Evolutionary conservation across 2,329 filamentous ascomycete species (phyloP), one percentile per base, ranked within the genome.

Genomic region (Diplodia mutila): DNA sequence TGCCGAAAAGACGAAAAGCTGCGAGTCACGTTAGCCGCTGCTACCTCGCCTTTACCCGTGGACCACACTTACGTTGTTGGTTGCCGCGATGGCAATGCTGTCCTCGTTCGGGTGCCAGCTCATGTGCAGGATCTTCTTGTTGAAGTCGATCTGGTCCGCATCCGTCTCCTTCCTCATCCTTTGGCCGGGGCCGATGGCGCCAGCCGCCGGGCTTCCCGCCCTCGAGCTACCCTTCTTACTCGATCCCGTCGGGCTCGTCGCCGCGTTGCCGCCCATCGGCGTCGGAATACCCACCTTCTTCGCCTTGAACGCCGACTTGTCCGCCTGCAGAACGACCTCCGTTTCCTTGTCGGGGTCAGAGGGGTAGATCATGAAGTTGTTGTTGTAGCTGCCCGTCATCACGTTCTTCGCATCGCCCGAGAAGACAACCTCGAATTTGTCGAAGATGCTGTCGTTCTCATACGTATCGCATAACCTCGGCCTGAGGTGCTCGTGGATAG

Each of bases 281-380:
- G 94, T 98, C 49, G 95, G 95, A 61, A 99, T 92, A 70, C 95
- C 95, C 71, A 99, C 94, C 85, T 98, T 99, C 89, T 99, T 99
- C 42, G 95, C 95, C 84, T 99, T 99, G 88, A 99, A 99, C 12
- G 95, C 95, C 67, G 93, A 97, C 84, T 99, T 99, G 80, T 99
- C 95, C 48, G 95, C 95, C 80, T 99, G 95, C 67, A 99, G 84
- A 55, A 99, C 95, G 57, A 99, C 94, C 80, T 99, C 95, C 3
- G 94, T 94, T 78, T 99, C 95, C 82, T 96, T 96, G 72, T 94
- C 92, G 7, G 94, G 92, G 75, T 98, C 94, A 29, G 94, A 95
- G 4, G 95, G 95, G 80, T 98, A 99, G 77, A 99, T 99, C 95
- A 99, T 99, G 85, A 99, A 98, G 84, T 99, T 99, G 84, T 99